Evolutionary conservation across 2,329 filamentous ascomycete species (phyloP).

Genomic region (Metarhizium rileyi): DNA sequence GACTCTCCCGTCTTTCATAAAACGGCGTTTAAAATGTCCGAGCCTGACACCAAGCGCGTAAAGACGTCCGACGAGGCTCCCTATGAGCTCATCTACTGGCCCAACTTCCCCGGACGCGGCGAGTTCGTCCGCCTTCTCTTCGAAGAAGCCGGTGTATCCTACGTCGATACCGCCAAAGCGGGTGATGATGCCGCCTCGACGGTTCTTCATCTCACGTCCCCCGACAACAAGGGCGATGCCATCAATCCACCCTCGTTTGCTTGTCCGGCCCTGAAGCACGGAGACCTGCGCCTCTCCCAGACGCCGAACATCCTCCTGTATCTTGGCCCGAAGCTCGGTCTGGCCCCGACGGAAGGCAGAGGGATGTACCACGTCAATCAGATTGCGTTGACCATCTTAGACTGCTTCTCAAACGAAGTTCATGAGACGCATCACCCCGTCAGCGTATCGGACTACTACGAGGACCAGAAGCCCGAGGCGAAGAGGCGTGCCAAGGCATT

Average conservation of each 20-base stretch:
- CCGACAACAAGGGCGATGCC: conserved; percentile 35
- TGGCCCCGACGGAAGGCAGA: conserved; percentile 34
- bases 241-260: conserved; percentile 57
- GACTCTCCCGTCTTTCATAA: too few species aligned
- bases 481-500: conserved; percentile 48
- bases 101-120: conserved; percentile 60
- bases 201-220: conserved; percentile 38
- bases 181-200: conserved; percentile 37
- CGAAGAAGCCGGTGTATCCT: conserved; percentile 56
- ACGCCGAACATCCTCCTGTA: conserved; percentile 66
- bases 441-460: conserved; percentile 50
- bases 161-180: conserved; percentile 43
- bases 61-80: conserved; percentile 32
- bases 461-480: conserved; percentile 64
- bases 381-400: conserved; percentile 59
- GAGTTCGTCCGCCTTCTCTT: conserved; percentile 65
- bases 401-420: conserved; percentile 58
- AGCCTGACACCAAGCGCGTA: conserved; percentile 17
- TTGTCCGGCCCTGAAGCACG: conserved; percentile 56
- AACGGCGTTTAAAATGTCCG: conserved; percentile 10
- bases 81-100: conserved; percentile 65
- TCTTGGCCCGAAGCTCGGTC: conserved; percentile 49
- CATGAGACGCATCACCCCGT: conserved; percentile 73
- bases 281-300: conserved; percentile 54
- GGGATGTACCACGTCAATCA: conserved; percentile 50